A percentile compares a stretch with the other conserved stretches of the same genome.
Conservation (phyloP, 371 early-diverging fungal species). For the Zopfochytrium polystomum region DNA sequence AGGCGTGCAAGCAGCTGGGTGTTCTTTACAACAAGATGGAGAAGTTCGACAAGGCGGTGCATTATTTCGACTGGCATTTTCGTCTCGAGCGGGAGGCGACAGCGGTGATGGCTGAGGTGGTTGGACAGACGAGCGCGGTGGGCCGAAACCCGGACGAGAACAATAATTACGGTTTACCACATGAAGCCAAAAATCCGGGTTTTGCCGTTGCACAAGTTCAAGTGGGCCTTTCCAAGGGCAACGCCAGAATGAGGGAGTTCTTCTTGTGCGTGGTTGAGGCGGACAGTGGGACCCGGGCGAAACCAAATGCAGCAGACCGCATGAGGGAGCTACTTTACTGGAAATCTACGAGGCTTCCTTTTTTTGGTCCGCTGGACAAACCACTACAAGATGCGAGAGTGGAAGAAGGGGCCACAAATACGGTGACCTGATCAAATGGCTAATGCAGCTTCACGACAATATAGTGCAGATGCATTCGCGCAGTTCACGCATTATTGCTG, state of each 20-base stretch:
- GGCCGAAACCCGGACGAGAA: background rate
- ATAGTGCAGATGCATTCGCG: too few relatives aligned
- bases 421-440: too few relatives aligned
- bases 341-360: too few relatives aligned
- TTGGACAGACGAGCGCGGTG: background rate
- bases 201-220: conserved; percentile 41
- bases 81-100: conserved; percentile 27
- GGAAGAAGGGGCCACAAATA: too few relatives aligned
- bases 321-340: too few relatives aligned
- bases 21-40: conserved; percentile 41
- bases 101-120: background rate
- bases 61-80: conserved; percentile 42
- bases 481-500: too few relatives aligned
- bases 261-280: conserved; percentile 21
- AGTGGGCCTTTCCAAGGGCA: conserved; percentile 41
- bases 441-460: too few relatives aligned
- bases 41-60: conserved; percentile 34
- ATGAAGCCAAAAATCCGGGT: too few relatives aligned
- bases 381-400: too few relatives aligned
- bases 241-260: conserved; percentile 39
- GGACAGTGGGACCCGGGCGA: too few relatives aligned
- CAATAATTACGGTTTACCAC: background rate
- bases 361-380: too few relatives aligned
- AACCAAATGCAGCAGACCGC: too few relatives aligned
- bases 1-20: conserved; percentile 49